Evolutionary conservation across 73 alveolate genomes (phyloP).

Genomic region (Tetrahymena borealis): DNA sequence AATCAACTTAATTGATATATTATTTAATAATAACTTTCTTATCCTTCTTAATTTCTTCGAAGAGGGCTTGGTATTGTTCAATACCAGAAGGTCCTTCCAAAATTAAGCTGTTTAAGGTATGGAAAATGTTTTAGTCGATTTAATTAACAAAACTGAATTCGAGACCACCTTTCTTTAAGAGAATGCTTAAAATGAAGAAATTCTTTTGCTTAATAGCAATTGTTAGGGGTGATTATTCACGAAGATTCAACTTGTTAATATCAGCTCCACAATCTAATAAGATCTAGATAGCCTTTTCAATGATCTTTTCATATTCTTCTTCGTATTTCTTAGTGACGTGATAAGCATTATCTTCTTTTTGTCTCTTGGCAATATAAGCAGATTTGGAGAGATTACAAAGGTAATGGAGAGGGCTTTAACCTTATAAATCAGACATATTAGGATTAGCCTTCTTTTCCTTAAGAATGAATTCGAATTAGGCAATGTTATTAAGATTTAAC

Average conservation of each 20-base stretch:
- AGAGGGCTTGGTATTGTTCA: slow-evolving; percentile 36
- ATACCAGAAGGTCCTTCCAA: slow-evolving; percentile 44
- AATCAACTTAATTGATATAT: slow-evolving; percentile 63
- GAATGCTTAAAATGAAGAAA: slow-evolving; percentile 11
- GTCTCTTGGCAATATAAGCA: slow-evolving; percentile 5
- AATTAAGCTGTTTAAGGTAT: slow-evolving; percentile 37
- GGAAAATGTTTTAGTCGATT: slow-evolving; percentile 46
- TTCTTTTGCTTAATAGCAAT: background rate
- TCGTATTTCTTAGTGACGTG: slow-evolving; percentile 32
- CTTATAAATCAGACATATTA: slow-evolving; percentile 79
- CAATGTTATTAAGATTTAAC: slow-evolving; percentile 61
- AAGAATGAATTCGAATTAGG: slow-evolving; percentile 64
- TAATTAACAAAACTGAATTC: slow-evolving; percentile 29
- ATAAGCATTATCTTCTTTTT: slow-evolving; percentile 4
- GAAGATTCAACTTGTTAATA: slow-evolving; percentile 53
- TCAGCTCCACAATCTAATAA: slow-evolving; percentile 60
- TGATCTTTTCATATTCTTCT: slow-evolving; percentile 45
- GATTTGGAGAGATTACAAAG: slow-evolving; percentile 40
- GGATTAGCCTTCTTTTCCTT: slow-evolving; percentile 87
- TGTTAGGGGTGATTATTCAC: slow-evolving; percentile 58
- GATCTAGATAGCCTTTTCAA: slow-evolving; percentile 35
- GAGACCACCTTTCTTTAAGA: slow-evolving; percentile 29
- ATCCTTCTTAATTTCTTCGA: background rate
- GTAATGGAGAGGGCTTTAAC: slow-evolving; percentile 80
- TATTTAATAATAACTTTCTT: slow-evolving; percentile 30